These are phyloP conservation scores for Podila epicladia DNA, from an alignment of 192 early-diverging fungal genomes.

Conservation along the genomic window DNA sequence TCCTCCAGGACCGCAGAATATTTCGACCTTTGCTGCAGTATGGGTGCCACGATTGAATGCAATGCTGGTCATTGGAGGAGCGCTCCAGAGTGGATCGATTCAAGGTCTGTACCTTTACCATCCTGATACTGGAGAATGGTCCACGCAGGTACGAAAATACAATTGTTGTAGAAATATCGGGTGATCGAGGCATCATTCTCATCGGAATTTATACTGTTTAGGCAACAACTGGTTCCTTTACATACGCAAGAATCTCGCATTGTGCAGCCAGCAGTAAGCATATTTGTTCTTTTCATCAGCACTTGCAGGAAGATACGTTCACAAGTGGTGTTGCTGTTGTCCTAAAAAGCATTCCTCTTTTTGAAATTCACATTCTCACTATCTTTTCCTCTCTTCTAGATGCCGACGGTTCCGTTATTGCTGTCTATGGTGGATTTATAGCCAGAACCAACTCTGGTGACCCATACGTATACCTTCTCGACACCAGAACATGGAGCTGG, in stretches of 20 bases:
- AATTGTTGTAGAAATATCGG: background rate
- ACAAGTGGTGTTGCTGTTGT: background rate
- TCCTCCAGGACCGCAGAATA: conserved; percentile 14
- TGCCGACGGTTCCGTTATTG: conserved; percentile 22
- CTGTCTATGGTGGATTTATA: conserved; percentile 37
- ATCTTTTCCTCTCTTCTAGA: background rate
- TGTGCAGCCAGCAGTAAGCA: conserved; percentile 46
- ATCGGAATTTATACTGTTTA: background rate
- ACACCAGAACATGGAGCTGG: conserved; percentile 40
- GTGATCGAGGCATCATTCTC: background rate
- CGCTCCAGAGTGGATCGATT: background rate
- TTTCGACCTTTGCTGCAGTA: conserved; percentile 21
- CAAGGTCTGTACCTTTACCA: conserved; percentile 17
- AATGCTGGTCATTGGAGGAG: conserved; percentile 44
- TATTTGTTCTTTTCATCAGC: background rate
- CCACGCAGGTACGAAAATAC: conserved; percentile 22
- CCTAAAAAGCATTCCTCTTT: background rate
- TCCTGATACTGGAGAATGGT: conserved; percentile 21
- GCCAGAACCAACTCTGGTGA: conserved; percentile 2
- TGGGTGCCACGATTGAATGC: conserved; percentile 24
- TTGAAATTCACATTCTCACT: background rate
- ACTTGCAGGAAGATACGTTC: no score
- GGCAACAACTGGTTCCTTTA: conserved; percentile 38
- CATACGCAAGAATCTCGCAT: conserved; percentile 7
- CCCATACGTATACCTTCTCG: conserved; percentile 19